A percentile compares a stretch with the other conserved stretches of the same genome.
These are phyloP conservation scores for Neophaeococcomyces aloes DNA, from an alignment of 2,329 filamentous ascomycete species.

Conservation along the genomic window DNA sequence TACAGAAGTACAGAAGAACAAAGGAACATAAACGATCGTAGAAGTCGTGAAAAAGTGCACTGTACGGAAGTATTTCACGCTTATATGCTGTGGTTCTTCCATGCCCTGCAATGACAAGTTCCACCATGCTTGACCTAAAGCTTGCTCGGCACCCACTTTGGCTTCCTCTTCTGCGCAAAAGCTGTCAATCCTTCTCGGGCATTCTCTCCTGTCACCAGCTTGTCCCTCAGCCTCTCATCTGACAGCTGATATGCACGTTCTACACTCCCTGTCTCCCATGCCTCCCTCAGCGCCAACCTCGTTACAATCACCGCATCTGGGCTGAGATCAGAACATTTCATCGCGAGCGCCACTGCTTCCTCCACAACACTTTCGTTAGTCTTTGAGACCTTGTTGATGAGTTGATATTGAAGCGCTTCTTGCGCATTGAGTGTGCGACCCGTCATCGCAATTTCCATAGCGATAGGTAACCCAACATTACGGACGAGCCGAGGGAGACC, in stretches of 20 bases:
- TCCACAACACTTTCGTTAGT: slow-evolving; percentile 20
- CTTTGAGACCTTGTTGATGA: slow-evolving; percentile 42
- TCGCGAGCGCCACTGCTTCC: slow-evolving; percentile 39
- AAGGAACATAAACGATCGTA: too few species aligned
- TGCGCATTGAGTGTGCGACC: slow-evolving; percentile 50
- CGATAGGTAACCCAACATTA: slow-evolving; percentile 57
- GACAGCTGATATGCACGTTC: slow-evolving; percentile 48
- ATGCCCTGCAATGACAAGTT: background rate
- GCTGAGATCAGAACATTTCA: slow-evolving; percentile 53
- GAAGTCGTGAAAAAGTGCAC: too few species aligned
- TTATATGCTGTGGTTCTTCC: too few species aligned
- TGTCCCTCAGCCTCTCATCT: slow-evolving; percentile 16
- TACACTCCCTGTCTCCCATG: slow-evolving; percentile 60
- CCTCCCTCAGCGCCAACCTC: slow-evolving; percentile 58
- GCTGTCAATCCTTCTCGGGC: slow-evolving; percentile 62
- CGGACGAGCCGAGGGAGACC: slow-evolving; percentile 56
- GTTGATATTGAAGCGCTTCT: slow-evolving; percentile 54
- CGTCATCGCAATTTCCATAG: slow-evolving; percentile 59
- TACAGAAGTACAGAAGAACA: too few species aligned
- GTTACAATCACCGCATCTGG: slow-evolving; percentile 69
- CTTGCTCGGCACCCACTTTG: slow-evolving; percentile 49
- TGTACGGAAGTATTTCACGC: too few species aligned
- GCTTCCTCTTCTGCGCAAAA: slow-evolving; percentile 64
- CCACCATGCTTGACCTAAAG: slow-evolving; percentile 24
- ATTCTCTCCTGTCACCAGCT: slow-evolving; percentile 42